Evolutionary conservation across 2,329 filamentous ascomycete genomes (phyloP), one percentile per base, ranked within the genome.

Genomic region (Clonostachys solani): DNA sequence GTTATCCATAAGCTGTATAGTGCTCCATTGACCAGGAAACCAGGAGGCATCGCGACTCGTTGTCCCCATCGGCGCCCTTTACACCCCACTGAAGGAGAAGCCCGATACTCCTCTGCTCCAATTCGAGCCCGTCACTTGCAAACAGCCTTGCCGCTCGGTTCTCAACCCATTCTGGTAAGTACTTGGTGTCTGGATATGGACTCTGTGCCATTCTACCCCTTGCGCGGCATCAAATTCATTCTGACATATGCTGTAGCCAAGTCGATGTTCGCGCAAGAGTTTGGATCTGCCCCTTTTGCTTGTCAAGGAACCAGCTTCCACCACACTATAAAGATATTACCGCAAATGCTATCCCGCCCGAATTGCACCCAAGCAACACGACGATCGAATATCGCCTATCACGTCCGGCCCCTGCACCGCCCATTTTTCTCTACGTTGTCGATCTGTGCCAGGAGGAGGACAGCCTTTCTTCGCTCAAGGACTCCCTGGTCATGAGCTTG

Each of bases 51-150:
- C 91, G 50, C 83, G 92, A 51, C 83, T 96, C 46, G 92, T 96
- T 53, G 94, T 97, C 35, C 94, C 94, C 51, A 96, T 99, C 61
- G 94, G 92, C 65, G 92, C 91, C 56, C 80, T 96, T 43, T 97
- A 97, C 70, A 99, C 92, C 3, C 92, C 92, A 6, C 73, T 96
- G 59, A 97, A 97, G 72, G 92, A 96, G 73, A 95, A 95, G 74
- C 83, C 87, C 18, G 87, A 95, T 54, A 89, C 89, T 19, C 90
- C 92, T 47, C 73, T 96, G 53, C 79, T 99, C 46, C 89, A 95
- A 66, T 97, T 97, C 70, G 92, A 97, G 71, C 94, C 94, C 16
- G 90, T 99, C 40, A 92, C 89, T 51, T 99, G 94, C 84, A 96
- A 96, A 72, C 83, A 88, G 65, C 94, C 94, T 52, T 99, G 94